These are phyloP conservation scores for Agaricales sp. DNA, from an alignment of 1,284 basidiomycete genomes.

Conservation along the genomic window DNA sequence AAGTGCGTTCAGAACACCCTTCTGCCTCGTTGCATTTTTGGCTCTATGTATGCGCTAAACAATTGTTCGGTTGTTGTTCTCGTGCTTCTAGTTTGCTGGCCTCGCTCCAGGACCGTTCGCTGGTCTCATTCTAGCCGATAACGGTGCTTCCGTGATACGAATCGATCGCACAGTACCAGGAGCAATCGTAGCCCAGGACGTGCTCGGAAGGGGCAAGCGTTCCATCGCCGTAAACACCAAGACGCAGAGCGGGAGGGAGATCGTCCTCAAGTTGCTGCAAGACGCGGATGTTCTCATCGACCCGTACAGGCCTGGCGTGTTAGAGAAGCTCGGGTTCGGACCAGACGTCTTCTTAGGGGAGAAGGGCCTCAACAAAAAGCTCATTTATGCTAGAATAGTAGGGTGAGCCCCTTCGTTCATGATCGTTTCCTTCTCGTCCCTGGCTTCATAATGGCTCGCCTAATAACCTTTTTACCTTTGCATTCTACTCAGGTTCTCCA, in stretches of 20 bases:
- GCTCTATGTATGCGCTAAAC: neutral
- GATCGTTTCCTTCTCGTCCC: neutral
- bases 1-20: neutral
- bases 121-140: constrained; percentile 73
- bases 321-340: constrained; percentile 70
- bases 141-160: constrained; percentile 71
- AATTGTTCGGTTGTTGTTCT: neutral
- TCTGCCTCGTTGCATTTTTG: neutral
- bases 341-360: constrained; percentile 61
- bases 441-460: constrained; percentile 1
- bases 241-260: constrained; percentile 42
- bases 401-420: constrained; percentile 43
- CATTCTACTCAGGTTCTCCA: constrained; percentile 61
- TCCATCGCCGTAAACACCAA: constrained; percentile 66
- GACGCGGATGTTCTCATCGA: constrained; percentile 74
- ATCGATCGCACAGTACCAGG: constrained; percentile 48
- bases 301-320: constrained; percentile 74
- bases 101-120: constrained; percentile 76
- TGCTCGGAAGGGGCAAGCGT: constrained; percentile 63
- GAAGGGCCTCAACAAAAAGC: constrained; percentile 43
- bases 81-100: constrained; percentile 61
- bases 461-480: too few relatives aligned
- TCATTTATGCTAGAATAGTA: constrained; percentile 57
- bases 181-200: constrained; percentile 30
- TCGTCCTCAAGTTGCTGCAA: constrained; percentile 51